These are phyloP conservation scores for Cylindrodendrum hubeiense DNA, from an alignment of 2,329 filamentous ascomycete genomes.

Conservation along the genomic window DNA sequence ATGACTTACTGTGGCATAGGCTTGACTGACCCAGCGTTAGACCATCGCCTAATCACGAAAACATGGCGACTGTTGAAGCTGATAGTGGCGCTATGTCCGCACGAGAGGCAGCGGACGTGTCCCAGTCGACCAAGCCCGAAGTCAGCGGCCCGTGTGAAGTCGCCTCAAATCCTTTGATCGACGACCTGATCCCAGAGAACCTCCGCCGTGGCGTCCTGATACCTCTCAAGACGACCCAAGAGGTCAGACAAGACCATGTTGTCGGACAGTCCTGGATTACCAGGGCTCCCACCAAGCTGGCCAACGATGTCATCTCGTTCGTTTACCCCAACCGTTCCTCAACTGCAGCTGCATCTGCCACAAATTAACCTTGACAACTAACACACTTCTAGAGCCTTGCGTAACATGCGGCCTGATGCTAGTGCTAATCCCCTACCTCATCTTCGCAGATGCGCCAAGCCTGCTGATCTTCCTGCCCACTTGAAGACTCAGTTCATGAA, in stretches of 20 bases:
- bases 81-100: constrained; percentile 20
- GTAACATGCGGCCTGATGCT: constrained; percentile 68
- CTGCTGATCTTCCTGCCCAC: constrained; percentile 74
- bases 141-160: constrained; percentile 39
- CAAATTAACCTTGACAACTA: constrained; percentile 21
- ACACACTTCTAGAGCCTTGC: constrained; percentile 61
- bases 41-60: constrained; percentile 4
- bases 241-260: constrained; percentile 69
- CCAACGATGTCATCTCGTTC: constrained; percentile 80
- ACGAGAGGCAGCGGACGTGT: constrained; percentile 22
- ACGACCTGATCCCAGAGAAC: constrained; percentile 51
- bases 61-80: constrained; percentile 33
- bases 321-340: constrained; percentile 46
- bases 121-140: constrained; percentile 35
- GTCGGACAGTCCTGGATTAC: constrained; percentile 77
- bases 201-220: constrained; percentile 65
- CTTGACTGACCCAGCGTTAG: constrained; percentile 5
- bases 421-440: constrained; percentile 76
- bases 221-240: constrained; percentile 74
- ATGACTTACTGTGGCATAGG: constrained; percentile 9
- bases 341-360: background rate
- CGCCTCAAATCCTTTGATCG: constrained; percentile 53
- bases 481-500: constrained; percentile 73
- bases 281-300: constrained; percentile 77
- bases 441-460: constrained; percentile 82